Percentiles rank a stretch among this genome's conserved stretches.
These are phyloP conservation scores for Zygotorulaspora sp. DNA, from an alignment of 805 yeast species.

Conservation along the genomic window DNA sequence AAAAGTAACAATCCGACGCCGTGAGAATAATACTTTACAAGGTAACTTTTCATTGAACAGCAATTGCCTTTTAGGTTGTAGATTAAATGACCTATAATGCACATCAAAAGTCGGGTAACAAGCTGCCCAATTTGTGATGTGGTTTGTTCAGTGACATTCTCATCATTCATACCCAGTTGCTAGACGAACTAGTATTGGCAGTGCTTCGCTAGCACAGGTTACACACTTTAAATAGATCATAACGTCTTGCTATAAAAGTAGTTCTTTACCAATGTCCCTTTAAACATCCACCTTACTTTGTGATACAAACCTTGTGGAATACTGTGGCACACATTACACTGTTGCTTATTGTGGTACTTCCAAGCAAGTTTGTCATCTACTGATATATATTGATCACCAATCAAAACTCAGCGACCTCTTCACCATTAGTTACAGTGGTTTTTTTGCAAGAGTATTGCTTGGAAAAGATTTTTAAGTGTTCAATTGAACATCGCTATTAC, in stretches of 20 bases:
- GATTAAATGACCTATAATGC: too few relatives aligned
- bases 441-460: too few relatives aligned
- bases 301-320: not conserved
- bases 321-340: not conserved
- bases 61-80: too few relatives aligned
- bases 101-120: slow-evolving; percentile 7
- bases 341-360: not conserved
- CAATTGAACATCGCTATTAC: too few relatives aligned
- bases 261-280: not conserved
- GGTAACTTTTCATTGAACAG: not conserved
- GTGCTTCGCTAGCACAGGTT: not conserved
- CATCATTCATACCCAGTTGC: not conserved
- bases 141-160: not conserved
- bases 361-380: not conserved
- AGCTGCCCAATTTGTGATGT: slow-evolving; percentile 1
- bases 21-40: not conserved
- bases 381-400: too few relatives aligned
- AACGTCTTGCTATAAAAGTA: not conserved
- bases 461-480: too few relatives aligned
- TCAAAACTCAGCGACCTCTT: too few relatives aligned
- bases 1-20: not conserved
- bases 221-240: not conserved
- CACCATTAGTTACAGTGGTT: too few relatives aligned
- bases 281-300: not conserved
- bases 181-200: not conserved